Percentiles rank a stretch among this genome's conserved stretches.
These are phyloP conservation scores for Aureoboletus auriporus DNA, from an alignment of 768 basidiomycete genomes.

Conservation along the genomic window DNA sequence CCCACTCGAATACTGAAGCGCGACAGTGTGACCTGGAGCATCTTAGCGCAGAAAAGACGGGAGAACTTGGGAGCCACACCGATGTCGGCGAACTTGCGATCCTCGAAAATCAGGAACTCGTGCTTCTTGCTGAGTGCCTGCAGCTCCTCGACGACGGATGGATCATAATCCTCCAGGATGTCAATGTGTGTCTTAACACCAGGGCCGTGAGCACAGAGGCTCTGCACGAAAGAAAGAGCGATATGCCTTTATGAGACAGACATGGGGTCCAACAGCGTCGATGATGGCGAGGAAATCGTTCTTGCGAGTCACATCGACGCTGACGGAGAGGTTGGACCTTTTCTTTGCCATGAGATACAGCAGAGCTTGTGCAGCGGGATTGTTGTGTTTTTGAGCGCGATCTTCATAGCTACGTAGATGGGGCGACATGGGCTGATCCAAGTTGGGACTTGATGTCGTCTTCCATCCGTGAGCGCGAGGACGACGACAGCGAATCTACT, in stretches of 20 bases:
- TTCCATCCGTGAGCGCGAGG: slow-evolving; percentile 48
- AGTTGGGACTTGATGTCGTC: slow-evolving; percentile 22
- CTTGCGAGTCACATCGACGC: slow-evolving; percentile 86
- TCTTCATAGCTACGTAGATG: slow-evolving; percentile 55
- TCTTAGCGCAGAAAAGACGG: background rate
- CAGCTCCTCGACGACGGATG: slow-evolving; percentile 62
- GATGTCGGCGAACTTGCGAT: slow-evolving; percentile 98
- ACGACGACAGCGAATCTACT: slow-evolving; percentile 34
- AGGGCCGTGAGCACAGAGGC: slow-evolving; percentile 22
- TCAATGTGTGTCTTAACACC: slow-evolving; percentile 87
- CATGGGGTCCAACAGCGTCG: slow-evolving; percentile 82
- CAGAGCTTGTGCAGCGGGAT: slow-evolving; percentile 75
- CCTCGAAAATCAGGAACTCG: slow-evolving; percentile 96
- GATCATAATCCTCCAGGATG: slow-evolving; percentile 88
- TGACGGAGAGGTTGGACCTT: slow-evolving; percentile 88
- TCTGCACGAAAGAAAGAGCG: slow-evolving; percentile 1
- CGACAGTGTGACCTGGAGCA: slow-evolving; percentile 86
- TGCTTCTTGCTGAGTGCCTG: slow-evolving; percentile 70
- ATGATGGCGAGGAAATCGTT: slow-evolving; percentile 81
- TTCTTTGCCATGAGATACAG: slow-evolving; percentile 84
- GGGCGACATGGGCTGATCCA: slow-evolving; percentile 26
- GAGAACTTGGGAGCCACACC: slow-evolving; percentile 45
- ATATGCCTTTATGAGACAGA: slow-evolving; percentile 90
- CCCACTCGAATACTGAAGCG: slow-evolving; percentile 90
- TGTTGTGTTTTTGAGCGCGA: slow-evolving; percentile 54